Evolutionary conservation across 2,329 filamentous ascomycete genomes (phyloP), one percentile per base, ranked within the genome.

Genomic region (Tolypocladium inflatum): DNA sequence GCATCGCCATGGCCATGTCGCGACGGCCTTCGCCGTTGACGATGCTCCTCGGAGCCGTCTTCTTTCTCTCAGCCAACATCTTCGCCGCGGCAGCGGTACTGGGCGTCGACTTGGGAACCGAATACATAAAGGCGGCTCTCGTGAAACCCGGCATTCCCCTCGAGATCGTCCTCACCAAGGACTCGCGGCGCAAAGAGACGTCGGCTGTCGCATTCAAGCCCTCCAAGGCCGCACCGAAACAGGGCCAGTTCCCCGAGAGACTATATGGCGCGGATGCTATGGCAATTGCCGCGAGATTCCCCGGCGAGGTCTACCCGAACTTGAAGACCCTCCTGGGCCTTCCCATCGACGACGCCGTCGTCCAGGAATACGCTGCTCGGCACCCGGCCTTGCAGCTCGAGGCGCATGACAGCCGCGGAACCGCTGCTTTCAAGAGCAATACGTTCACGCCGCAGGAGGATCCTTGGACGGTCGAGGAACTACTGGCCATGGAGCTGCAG

Each of bases 81-180:
- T 75, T 80, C 48, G 82, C 81, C 33, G 75, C 76, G 55, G 78
- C 90, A 10, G 90, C 91, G 56, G 92, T 97, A 21, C 79, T 99
- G 26, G 94, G 94, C 62, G 83, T 99, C 67, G 94, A 99, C 74
- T 81, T 99, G 57, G 94, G 94, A 65, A 97, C 94, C 58, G 91
- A 96, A 73, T 97, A 96, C 76, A 89, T 99, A 77, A 99, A 97
- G 78, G 93, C 93, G 35, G 87, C 90, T 17, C 84, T 99, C 48
- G 93, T 99, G 61, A 97, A 97, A 77, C 94, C 94, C 2, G 94
- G 94, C 61, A 93, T 96, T 56, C 94, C 94, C 13, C 90, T 99
- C 70, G 94, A 99, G 65, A 97, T 99, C 64, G 93, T 99, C 72
- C 83, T 97, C 58, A 97, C 92, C 37, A 99, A 97, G 73, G 94